Evolutionary conservation across 805 yeast species (phyloP).

Genomic region (Zygoascus tannicola): DNA sequence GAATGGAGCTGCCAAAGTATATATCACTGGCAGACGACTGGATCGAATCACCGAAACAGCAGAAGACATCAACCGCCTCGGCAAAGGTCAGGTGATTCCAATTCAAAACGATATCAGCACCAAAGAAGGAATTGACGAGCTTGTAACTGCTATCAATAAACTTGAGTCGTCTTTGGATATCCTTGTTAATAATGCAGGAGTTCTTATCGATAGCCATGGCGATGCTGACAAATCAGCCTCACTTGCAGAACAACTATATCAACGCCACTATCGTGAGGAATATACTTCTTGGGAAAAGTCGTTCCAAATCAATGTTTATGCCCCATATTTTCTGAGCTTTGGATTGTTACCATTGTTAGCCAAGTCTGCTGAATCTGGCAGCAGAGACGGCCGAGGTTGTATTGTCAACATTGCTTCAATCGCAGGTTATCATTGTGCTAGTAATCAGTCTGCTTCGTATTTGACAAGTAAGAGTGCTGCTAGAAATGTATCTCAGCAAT

Average conservation of each 20-base stretch:
- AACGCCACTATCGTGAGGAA: constrained; percentile 6
- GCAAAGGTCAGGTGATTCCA: constrained; percentile 9
- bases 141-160: constrained; percentile 1
- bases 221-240: neutral
- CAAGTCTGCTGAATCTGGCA: constrained; percentile 10
- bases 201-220: constrained; percentile 4
- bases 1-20: constrained; percentile 60
- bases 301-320: constrained; percentile 8
- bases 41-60: constrained; percentile 43
- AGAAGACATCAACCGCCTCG: constrained; percentile 9
- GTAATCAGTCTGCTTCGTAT: constrained; percentile 43
- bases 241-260: constrained; percentile 8
- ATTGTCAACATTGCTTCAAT: constrained; percentile 48
- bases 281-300: constrained; percentile 11
- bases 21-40: constrained; percentile 46
- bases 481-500: constrained; percentile 44
- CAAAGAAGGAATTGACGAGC: constrained; percentile 6
- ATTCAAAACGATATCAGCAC: constrained; percentile 6
- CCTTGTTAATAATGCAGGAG: constrained; percentile 31
- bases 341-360: constrained; percentile 14
- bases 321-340: constrained; percentile 13
- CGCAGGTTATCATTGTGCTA: constrained; percentile 35
- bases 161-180: constrained; percentile 21
- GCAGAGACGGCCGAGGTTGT: constrained; percentile 43
- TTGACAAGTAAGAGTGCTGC: constrained; percentile 53